Evolutionary conservation across 1,139 yeast species (phyloP).

Genomic region (Saccharomycopsis phalli): DNA sequence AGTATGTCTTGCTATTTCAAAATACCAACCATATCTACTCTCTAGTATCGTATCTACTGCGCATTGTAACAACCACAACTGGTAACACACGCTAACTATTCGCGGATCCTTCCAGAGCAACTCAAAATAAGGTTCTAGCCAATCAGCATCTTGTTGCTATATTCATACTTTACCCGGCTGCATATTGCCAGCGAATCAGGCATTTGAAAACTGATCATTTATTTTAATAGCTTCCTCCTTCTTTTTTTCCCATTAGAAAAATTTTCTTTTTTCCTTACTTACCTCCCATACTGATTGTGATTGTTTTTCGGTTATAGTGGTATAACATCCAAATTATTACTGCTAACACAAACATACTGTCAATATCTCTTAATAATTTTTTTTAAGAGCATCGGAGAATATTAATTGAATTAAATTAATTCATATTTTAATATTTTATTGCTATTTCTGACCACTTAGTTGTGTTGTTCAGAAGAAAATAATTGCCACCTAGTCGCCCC

Average conservation of each 20-base stretch:
- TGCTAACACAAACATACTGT: too few relatives aligned
- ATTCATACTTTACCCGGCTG: slow-evolving; percentile 12
- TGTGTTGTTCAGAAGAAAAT: slow-evolving; percentile 20
- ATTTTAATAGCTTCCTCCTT: slow-evolving; percentile 7
- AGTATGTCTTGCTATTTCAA: too few relatives aligned
- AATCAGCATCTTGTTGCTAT: too few relatives aligned
- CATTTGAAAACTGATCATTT: slow-evolving; percentile 3
- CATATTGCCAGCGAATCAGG: slow-evolving; percentile 10
- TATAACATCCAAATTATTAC: too few relatives aligned
- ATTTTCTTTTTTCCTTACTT: slow-evolving; percentile 4
- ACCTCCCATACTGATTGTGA: not conserved
- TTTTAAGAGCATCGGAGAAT: not conserved
- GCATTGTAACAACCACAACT: too few relatives aligned
- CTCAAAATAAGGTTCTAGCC: not conserved
- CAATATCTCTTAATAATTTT: not conserved
- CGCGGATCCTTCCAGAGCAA: not conserved
- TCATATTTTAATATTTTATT: not conserved
- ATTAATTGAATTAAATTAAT: not conserved
- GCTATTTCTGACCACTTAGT: slow-evolving; percentile 20
- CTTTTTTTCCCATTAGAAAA: slow-evolving; percentile 3
- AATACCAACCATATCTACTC: too few relatives aligned
- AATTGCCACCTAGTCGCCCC: slow-evolving; percentile 12
- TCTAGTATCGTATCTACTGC: too few relatives aligned
- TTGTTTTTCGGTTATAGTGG: too few relatives aligned
- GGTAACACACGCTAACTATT: too few relatives aligned